phyloP scores from a whole-genome alignment of 371 early-diverging fungal genomes.

The Rhizomucor miehei region DNA sequence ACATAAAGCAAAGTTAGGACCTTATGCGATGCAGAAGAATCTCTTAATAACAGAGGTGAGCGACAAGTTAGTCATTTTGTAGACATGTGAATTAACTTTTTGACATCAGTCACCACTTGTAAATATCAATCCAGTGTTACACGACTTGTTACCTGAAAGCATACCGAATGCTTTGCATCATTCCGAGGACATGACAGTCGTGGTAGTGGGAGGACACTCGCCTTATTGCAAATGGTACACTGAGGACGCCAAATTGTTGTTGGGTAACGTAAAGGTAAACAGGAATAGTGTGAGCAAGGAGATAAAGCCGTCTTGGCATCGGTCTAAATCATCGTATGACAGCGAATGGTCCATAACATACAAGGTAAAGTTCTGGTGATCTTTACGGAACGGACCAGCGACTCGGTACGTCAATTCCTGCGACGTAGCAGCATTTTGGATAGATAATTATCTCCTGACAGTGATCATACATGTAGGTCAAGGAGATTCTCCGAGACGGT shows the following conservation, averaged over 20 bases:
- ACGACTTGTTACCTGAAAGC: neutral
- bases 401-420: slow-evolving; percentile 7
- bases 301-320: neutral
- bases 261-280: slow-evolving; percentile 34
- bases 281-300: neutral
- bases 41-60: slow-evolving; percentile 33
- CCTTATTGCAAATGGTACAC: slow-evolving; percentile 47
- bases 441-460: neutral
- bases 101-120: neutral
- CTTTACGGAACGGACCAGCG: slow-evolving; percentile 41
- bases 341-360: slow-evolving; percentile 38
- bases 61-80: too few species aligned
- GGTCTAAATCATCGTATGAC: neutral
- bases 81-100: neutral
- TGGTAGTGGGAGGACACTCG: slow-evolving; percentile 38
- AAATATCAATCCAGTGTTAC: too few species aligned
- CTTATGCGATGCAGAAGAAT: slow-evolving; percentile 43
- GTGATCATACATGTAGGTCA: slow-evolving; percentile 20
- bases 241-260: slow-evolving; percentile 34
- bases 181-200: slow-evolving; percentile 14
- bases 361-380: slow-evolving; percentile 25
- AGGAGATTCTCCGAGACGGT: slow-evolving; percentile 20
- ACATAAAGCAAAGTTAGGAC: slow-evolving; percentile 42
- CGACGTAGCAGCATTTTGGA: too few species aligned
- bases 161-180: neutral